Base-by-base conservation (phyloP, 768 basidiomycete genomes). In the Leccinum obscurum region DNA sequence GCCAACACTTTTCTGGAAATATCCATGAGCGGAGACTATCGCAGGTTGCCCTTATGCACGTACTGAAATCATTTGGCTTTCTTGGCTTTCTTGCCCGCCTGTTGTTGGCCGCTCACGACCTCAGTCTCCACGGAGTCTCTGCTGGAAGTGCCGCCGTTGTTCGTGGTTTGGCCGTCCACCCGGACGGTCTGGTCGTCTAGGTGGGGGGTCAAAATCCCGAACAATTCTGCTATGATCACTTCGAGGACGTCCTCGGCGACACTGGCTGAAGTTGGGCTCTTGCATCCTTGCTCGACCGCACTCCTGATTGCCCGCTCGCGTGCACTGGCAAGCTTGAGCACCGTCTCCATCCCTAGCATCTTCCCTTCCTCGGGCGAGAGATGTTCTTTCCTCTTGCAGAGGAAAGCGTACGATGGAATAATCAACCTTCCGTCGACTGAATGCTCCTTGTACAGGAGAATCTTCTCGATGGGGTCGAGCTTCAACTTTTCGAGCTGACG, bases 401-500 rank as follows among this genome's bases (percentile, higher is more conserved):
- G 75, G 0, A 75, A 67, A 20, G 79, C 76, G 55, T 88, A 90
- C 0, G 81, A 75, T 0, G 81, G 80, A 3, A 85, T 67, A 22
- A 89, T 77, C 15, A 85, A 71, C 6, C 74, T 71, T 11, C 71
- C 68, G 59, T 85, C 80, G 57, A 90, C 79, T 0, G 75, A 64
- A 68, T 81, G 81, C 17, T 70, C 67, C 49, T 86, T 85, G 63
- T 89, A 90, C 0, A 83, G 70, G 4, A 77, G 70, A 53, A 90
- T 83, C 34, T 85, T 84, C 2, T 84, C 78, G 1, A 88, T 77
- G 2, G 80, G 77, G 0, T 75, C 70, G 41, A 88, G 76, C 0
- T 70, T 26, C 7, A 81, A 71, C 64, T 77, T 76, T 57, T 85
- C 81, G 0, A 89, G 76, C 56, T 88, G 83, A 1, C 83, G 81